Percentiles rank a stretch among this genome's conserved stretches.
These are phyloP conservation scores for Colletotrichum limetticola DNA, from an alignment of 2,329 filamentous ascomycete species.

Conservation along the genomic window DNA sequence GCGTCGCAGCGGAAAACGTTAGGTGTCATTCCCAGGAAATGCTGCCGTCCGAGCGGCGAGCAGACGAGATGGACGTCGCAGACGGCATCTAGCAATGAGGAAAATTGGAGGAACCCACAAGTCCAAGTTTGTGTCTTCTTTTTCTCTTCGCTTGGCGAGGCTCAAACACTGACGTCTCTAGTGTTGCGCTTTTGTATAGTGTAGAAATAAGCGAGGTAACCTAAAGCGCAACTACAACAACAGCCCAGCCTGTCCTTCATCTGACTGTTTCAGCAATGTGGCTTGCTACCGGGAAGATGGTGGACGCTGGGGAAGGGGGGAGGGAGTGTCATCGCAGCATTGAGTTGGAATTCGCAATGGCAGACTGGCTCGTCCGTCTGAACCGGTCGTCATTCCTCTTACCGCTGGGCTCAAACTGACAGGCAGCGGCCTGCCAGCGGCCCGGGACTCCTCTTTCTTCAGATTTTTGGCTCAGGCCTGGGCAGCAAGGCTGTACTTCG, in stretches of 20 bases:
- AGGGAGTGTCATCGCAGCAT: not conserved
- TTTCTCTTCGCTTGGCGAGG: conserved; percentile 1
- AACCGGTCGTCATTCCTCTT: conserved; percentile 5
- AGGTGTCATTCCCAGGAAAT: conserved; percentile 1
- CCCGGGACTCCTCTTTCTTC: not conserved
- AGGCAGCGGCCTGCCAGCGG: not conserved
- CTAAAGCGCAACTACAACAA: not conserved
- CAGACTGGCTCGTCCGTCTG: conserved; percentile 30
- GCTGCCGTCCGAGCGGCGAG: conserved; percentile 13
- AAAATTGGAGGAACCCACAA: not conserved
- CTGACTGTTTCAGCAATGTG: conserved; percentile 26
- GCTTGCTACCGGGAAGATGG: conserved; percentile 5
- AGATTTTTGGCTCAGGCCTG: not conserved
- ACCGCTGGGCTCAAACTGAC: not conserved
- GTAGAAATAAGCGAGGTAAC: not conserved
- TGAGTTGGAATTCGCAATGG: not conserved
- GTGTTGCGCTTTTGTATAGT: not conserved
- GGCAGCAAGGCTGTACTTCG: not conserved
- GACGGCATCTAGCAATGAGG: not conserved
- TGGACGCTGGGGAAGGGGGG: not conserved
- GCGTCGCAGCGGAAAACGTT: conserved; percentile 8
- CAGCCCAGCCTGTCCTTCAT: not conserved
- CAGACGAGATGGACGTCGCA: not conserved
- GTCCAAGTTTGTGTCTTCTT: not conserved
- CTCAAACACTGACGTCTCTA: conserved; percentile 30